These are phyloP conservation scores for Euphorbia pulcherrima DNA, from an alignment of 345 rosid genomes.

Conservation along the genomic window DNA sequence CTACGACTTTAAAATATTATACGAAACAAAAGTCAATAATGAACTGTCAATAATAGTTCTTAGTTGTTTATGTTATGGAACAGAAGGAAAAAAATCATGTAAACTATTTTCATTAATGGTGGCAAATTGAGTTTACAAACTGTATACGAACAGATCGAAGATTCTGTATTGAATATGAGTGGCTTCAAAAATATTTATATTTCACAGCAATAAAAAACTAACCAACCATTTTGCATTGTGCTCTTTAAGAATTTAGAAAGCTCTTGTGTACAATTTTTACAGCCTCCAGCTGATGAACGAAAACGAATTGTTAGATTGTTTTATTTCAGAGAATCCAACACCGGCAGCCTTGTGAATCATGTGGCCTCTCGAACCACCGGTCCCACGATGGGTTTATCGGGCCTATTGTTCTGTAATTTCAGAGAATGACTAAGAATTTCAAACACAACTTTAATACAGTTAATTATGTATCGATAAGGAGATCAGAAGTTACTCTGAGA, in stretches of 20 bases:
- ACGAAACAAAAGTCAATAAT: neutral
- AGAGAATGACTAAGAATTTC: slow-evolving; percentile 8
- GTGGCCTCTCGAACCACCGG: slow-evolving; percentile 73
- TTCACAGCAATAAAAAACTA: slow-evolving; percentile 18
- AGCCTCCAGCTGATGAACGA: slow-evolving; percentile 13
- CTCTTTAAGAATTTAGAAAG: slow-evolving; percentile 17
- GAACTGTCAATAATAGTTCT: neutral
- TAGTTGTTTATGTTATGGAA: slow-evolving; percentile 1
- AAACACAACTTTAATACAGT: slow-evolving; percentile 1
- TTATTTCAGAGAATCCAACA: slow-evolving; percentile 55
- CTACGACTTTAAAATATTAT: neutral
- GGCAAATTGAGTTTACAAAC: slow-evolving; percentile 16
- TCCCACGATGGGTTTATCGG: slow-evolving; percentile 59
- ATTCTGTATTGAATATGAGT: slow-evolving; percentile 15
- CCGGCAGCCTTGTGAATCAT: slow-evolving; percentile 54
- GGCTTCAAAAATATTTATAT: slow-evolving; percentile 7
- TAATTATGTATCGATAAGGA: neutral
- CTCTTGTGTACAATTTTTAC: slow-evolving; percentile 13
- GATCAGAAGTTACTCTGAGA: slow-evolving; percentile 47
- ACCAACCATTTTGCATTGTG: slow-evolving; percentile 13
- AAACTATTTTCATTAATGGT: neutral
- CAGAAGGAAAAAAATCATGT: neutral
- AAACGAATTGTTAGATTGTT: slow-evolving; percentile 24
- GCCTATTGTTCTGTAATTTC: slow-evolving; percentile 54
- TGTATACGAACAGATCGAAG: slow-evolving; percentile 6